These are phyloP conservation scores for Obba rivulosa DNA, from an alignment of 768 basidiomycete genomes.

Conservation along the genomic window DNA sequence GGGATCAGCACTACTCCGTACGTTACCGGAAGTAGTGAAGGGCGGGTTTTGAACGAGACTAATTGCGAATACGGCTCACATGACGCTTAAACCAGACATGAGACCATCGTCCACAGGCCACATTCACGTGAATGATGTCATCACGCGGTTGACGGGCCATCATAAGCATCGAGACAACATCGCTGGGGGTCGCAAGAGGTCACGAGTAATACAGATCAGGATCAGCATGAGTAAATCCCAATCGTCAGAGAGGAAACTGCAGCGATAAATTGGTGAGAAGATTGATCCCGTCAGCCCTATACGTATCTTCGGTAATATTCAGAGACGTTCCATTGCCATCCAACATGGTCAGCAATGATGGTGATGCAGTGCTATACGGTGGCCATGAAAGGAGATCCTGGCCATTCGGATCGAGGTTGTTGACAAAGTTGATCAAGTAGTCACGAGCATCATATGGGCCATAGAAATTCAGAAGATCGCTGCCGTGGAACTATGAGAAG, in stretches of 20 bases:
- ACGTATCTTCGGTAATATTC: slow-evolving; percentile 37
- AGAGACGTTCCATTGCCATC: slow-evolving; percentile 27
- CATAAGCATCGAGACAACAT: too few species aligned
- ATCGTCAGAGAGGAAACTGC: background rate
- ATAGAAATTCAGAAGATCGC: slow-evolving; percentile 40
- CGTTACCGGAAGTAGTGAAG: too few species aligned
- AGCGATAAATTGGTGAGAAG: background rate
- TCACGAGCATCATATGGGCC: slow-evolving; percentile 38
- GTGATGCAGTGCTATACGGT: slow-evolving; percentile 29
- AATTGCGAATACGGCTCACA: too few species aligned
- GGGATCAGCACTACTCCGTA: too few species aligned
- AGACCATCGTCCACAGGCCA: too few species aligned
- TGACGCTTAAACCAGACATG: too few species aligned
- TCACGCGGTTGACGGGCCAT: too few species aligned
- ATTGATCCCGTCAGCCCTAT: slow-evolving; percentile 32
- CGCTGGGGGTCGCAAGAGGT: too few species aligned
- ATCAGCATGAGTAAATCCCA: too few species aligned
- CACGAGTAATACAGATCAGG: too few species aligned
- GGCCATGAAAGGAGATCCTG: slow-evolving; percentile 37
- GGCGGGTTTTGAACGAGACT: too few species aligned
- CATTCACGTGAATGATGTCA: too few species aligned
- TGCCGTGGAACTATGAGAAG: slow-evolving; percentile 32
- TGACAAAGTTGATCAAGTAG: slow-evolving; percentile 38
- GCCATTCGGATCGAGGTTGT: slow-evolving; percentile 37
- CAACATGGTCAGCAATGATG: slow-evolving; percentile 35